Percentiles rank a stretch among this genome's conserved stretches.
Evolutionary conservation across 768 basidiomycete species (phyloP).

Genomic region (Krasilnikovozyma curviuscula): DNA sequence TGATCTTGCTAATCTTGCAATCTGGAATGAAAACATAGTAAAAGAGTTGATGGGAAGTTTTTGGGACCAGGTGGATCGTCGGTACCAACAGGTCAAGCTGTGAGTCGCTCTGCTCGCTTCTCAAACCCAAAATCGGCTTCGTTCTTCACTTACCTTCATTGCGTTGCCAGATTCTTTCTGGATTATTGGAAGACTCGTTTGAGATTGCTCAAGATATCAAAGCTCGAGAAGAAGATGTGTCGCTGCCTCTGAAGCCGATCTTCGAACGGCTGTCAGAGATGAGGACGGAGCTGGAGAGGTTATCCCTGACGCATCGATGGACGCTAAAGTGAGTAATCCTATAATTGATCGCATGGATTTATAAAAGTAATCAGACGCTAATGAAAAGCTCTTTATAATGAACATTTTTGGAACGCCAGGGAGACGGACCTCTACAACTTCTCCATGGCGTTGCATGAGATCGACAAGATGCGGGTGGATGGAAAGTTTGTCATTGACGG

Average conservation of each 20-base stretch:
- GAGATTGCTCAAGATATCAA: constrained; percentile 89
- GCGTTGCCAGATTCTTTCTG: constrained; percentile 57
- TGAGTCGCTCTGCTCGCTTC: background rate
- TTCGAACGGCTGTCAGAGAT: constrained; percentile 78
- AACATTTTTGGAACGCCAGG: background rate
- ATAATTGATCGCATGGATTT: too few species aligned
- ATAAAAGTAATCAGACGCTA: constrained; percentile 29
- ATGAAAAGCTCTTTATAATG: too few species aligned
- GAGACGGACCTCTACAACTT: constrained; percentile 39
- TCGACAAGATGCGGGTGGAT: constrained; percentile 90
- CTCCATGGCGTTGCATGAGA: constrained; percentile 77
- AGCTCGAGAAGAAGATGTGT: constrained; percentile 59
- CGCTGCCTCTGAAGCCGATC: constrained; percentile 69
- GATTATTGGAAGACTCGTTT: constrained; percentile 88
- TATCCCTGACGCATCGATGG: constrained; percentile 92
- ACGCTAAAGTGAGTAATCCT: constrained; percentile 82
- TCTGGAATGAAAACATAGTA: constrained; percentile 39
- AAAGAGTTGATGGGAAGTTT: constrained; percentile 91
- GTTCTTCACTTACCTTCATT: background rate
- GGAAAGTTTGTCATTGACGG: constrained; percentile 93
- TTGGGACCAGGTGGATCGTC: constrained; percentile 63
- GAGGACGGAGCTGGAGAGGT: constrained; percentile 66
- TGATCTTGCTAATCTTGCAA: background rate
- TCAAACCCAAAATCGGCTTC: background rate
- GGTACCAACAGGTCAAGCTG: constrained; percentile 78